phyloP scores from a whole-genome alignment of 495 filamentous ascomycete genomes.

The Endocarpon pusillum region DNA sequence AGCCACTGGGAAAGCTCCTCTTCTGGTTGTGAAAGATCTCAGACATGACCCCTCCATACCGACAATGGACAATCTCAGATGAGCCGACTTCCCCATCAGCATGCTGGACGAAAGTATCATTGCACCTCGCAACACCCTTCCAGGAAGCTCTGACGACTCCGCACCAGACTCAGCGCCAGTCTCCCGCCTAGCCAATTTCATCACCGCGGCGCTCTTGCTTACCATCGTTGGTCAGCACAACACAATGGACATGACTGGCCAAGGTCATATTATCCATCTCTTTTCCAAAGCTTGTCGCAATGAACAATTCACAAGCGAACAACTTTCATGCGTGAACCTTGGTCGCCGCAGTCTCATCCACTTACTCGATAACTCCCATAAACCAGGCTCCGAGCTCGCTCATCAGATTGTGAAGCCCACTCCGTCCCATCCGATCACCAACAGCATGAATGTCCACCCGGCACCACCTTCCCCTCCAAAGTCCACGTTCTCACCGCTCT shows the following conservation, averaged over 20 bases:
- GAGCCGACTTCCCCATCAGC: slow-evolving; percentile 27
- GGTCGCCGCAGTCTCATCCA: slow-evolving; percentile 24
- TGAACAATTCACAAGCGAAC: slow-evolving; percentile 26
- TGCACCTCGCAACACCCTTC: slow-evolving; percentile 29
- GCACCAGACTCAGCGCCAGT: slow-evolving; percentile 20
- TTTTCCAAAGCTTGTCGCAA: slow-evolving; percentile 34
- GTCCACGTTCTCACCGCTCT: slow-evolving; percentile 20
- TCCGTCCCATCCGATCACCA: slow-evolving; percentile 3
- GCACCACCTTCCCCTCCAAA: slow-evolving; percentile 8
- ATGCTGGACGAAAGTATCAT: slow-evolving; percentile 34
- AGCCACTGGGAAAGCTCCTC: too few relatives aligned
- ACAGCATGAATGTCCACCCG: slow-evolving; percentile 1
- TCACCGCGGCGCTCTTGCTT: slow-evolving; percentile 31
- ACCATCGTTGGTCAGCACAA: slow-evolving; percentile 31
- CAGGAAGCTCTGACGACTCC: slow-evolving; percentile 9
- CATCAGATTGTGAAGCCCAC: slow-evolving; percentile 16
- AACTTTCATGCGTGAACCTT: slow-evolving; percentile 28
- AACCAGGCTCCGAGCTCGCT: slow-evolving; percentile 16
- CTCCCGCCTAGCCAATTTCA: slow-evolving; percentile 35
- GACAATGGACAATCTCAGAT: slow-evolving; percentile 23
- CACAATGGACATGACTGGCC: slow-evolving; percentile 36
- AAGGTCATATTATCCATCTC: slow-evolving; percentile 29
- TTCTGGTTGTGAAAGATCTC: slow-evolving; percentile 26
- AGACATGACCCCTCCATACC: slow-evolving; percentile 18
- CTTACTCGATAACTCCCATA: slow-evolving; percentile 19